phyloP scores from a whole-genome alignment of 2,329 filamentous ascomycete species.

The Ophiostoma quercus region DNA sequence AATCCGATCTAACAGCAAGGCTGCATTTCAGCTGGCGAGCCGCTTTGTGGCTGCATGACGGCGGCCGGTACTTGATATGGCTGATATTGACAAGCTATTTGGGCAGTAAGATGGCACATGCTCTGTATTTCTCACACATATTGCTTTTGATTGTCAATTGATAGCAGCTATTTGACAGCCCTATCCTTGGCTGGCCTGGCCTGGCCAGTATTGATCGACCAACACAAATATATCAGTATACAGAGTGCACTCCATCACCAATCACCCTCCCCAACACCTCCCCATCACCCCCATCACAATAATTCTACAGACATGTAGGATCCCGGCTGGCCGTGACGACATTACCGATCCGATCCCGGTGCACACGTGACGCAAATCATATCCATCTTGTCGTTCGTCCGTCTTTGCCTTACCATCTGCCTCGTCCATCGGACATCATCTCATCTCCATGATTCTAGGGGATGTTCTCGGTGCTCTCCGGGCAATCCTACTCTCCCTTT shows the following conservation, averaged over 20 bases:
- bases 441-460: neutral
- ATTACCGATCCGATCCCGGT: neutral
- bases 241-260: too few species aligned
- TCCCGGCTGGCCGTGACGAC: slow-evolving; percentile 9
- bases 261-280: neutral
- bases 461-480: neutral
- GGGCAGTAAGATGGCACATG: too few species aligned
- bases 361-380: slow-evolving; percentile 9
- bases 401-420: neutral
- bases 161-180: too few species aligned
- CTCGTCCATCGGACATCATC: neutral
- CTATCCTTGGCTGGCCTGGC: too few species aligned
- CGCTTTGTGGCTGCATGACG: neutral
- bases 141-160: too few species aligned
- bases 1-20: neutral
- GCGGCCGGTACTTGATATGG: neutral
- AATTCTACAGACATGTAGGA: neutral
- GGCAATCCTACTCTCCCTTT: neutral
- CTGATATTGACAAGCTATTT: neutral
- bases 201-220: neutral
- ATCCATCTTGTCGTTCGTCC: neutral
- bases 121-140: too few species aligned
- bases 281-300: neutral
- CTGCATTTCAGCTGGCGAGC: neutral
- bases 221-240: neutral